Evolutionary conservation across 2,329 filamentous ascomycete genomes (phyloP), one percentile per base, ranked within the genome.

Genomic region (Hymenoscyphus fraxineus): DNA sequence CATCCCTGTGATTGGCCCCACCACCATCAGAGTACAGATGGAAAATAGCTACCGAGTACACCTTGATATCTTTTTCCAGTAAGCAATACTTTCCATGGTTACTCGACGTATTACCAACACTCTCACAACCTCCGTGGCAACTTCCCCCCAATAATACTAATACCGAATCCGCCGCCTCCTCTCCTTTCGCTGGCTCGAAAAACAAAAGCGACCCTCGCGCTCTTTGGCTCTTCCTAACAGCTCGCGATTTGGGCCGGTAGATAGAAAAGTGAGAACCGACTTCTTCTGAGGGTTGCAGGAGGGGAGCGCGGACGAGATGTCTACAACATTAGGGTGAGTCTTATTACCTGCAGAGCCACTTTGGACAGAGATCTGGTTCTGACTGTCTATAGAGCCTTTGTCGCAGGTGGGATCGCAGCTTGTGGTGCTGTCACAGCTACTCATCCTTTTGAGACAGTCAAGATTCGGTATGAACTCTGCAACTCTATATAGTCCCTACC

Each of bases 401-500:
- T 98, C 74, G 94, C 95, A 64, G 95, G 95, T 76, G 95, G 95
- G 76, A 91, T 99, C 75, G 95, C 95, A 76, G 95, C 95, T 70
- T 98, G 94, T 80, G 95, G 95, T 75, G 95, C 95, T 69, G 95
- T 99, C 64, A 98, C 94, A 51, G 93, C 96, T 70, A 98, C 95
- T 60, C 95, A 99, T 79, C 93, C 93, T 64, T 98, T 98, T 80
- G 95, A 99, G 80, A 98, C 94, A 13, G 93, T 99, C 77, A 99
- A 99, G 85, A 98, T 98, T 76, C 91, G 93, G 90, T 93, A 82
- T 76, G 83, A 12, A 32, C 63, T 58, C 31, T 38, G 47, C 32
- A 44, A 51, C 10, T n/a, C n/a, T 55, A 65, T 68, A 61, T 10
- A 12, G 27, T 31, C 39, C 31, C 56, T 27, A 44, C 51, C 10